Evolutionary conservation across 345 rosid species (phyloP).

Genomic region (Kernera saxatilis): DNA sequence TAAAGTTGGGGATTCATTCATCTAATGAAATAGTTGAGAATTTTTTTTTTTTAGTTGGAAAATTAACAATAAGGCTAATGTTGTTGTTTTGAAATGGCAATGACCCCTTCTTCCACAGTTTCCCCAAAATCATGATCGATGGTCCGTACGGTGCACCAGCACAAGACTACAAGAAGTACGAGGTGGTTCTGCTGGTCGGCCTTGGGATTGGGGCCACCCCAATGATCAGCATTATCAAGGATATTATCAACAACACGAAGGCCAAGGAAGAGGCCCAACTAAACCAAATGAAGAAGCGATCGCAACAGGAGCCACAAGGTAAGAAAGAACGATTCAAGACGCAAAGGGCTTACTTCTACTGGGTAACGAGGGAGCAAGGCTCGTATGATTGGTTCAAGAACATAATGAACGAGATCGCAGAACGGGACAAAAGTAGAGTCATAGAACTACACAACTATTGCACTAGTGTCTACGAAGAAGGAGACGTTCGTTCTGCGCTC

Average conservation of each 20-base stretch:
- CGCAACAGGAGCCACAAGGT: slow-evolving; percentile 5
- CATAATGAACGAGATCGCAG: slow-evolving; percentile 34
- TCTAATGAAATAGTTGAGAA: too few species aligned
- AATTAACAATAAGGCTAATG: neutral
- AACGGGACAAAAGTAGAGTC: slow-evolving; percentile 45
- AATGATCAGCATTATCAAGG: slow-evolving; percentile 80
- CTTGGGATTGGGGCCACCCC: slow-evolving; percentile 82
- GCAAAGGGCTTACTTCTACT: slow-evolving; percentile 61
- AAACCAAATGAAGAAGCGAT: slow-evolving; percentile 30
- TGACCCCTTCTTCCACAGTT: slow-evolving; percentile 11
- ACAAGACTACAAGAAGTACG: slow-evolving; percentile 66
- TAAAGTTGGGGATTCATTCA: too few species aligned
- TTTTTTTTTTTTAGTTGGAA: too few species aligned
- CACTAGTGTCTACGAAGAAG: slow-evolving; percentile 75
- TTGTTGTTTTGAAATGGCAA: neutral
- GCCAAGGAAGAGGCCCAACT: slow-evolving; percentile 34
- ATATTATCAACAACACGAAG: slow-evolving; percentile 52
- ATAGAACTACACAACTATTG: slow-evolving; percentile 71
- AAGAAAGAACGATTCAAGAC: slow-evolving; percentile 45
- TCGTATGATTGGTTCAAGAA: slow-evolving; percentile 80
- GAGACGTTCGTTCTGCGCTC: slow-evolving; percentile 67
- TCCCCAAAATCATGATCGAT: slow-evolving; percentile 55
- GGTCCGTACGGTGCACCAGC: slow-evolving; percentile 90
- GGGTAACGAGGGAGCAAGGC: slow-evolving; percentile 78
- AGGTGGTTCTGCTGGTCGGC: slow-evolving; percentile 60